Evolutionary conservation across 768 basidiomycete species (phyloP), one percentile per base, ranked within the genome.

Genomic region (Calocera cornea): DNA sequence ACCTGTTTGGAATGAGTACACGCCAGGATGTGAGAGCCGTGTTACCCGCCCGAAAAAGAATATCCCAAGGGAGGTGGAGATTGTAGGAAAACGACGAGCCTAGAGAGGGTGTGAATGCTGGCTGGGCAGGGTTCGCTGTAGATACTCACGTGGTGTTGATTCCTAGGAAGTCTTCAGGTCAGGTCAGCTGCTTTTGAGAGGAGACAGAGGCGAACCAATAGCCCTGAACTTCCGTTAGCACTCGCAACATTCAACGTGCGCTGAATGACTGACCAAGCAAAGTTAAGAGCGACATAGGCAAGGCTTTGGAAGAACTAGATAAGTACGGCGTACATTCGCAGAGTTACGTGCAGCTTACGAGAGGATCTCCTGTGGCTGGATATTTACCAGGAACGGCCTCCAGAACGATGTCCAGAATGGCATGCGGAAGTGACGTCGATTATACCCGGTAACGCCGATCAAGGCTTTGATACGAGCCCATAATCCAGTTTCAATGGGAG

Each of bases 311-410:
- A 40, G n/a, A 40, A 17, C 16, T 31, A n/a, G 34, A 8, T 33
- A n/a, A 34, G 34, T 27, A 64, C 40, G 64, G 34, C 70, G 31
- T 77, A 86, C 84, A 67, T 17, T 10, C 40, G 40, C 44, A 24
- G 44, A 47, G 44, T 19, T 7, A 19, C 85, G 86, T 34, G 5
- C n/a, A n/a, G 84, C 41, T 40, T 83, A 76, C 54, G 84, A 74
- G 19, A 79, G 75, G 17, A 86, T 69, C 11, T 85, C 73, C 70
- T 87, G 86, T 0, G 87, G 87, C 34, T 87, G 76, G 84, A 85
- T 87, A 31, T 85, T 72, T 24, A 88, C 79, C 50, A 79, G 79
- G 38, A 87, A 75, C 11, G 54, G 54, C 27, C 54, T 27, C 54
- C 54, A 60, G 31, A 60, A 60, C 19, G 54, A 60, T 11, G 54